Evolutionary conservation across 139 green algal genomes (phyloP).

Genomic region (Auxenochlorella pyrenoidosa): DNA sequence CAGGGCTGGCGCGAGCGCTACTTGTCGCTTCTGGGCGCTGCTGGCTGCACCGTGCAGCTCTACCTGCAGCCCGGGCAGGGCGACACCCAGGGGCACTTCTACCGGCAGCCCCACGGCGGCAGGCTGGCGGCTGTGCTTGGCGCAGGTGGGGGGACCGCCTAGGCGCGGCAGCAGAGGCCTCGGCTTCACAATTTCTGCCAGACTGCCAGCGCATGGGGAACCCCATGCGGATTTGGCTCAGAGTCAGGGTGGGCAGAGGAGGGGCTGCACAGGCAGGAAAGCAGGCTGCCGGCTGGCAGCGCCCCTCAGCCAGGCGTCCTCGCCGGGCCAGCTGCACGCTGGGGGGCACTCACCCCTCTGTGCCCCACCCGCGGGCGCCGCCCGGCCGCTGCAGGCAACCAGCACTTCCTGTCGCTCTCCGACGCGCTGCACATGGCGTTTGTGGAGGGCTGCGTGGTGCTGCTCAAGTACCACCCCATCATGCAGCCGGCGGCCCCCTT

Average conservation of each 20-base stretch:
- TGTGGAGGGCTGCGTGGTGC: conserved; percentile 69
- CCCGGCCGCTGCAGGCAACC: conserved; percentile 66
- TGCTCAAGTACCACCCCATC: conserved; percentile 86
- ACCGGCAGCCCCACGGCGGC: conserved; percentile 3
- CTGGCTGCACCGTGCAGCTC: background rate
- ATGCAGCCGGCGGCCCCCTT: conserved; percentile 47
- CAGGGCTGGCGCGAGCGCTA: conserved; percentile 1
- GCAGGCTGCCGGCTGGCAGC: too few species aligned
- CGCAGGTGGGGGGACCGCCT: background rate
- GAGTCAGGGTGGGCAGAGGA: too few species aligned
- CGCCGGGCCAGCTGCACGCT: too few species aligned
- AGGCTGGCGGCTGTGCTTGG: conserved; percentile 26
- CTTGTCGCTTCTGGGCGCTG: conserved; percentile 19
- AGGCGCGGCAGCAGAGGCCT: too few species aligned
- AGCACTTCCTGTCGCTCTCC: conserved; percentile 51
- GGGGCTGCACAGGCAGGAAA: too few species aligned
- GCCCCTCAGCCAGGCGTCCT: too few species aligned
- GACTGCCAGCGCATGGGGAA: background rate
- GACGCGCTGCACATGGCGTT: conserved; percentile 78
- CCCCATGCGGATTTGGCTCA: too few species aligned
- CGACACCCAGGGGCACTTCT: conserved; percentile 27
- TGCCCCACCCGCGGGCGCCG: too few species aligned
- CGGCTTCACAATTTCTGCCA: too few species aligned
- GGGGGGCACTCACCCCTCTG: too few species aligned
- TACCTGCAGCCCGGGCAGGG: conserved; percentile 28